These are phyloP conservation scores for Clonostachys sp. DNA, from an alignment of 2,329 filamentous ascomycete species.

Conservation along the genomic window DNA sequence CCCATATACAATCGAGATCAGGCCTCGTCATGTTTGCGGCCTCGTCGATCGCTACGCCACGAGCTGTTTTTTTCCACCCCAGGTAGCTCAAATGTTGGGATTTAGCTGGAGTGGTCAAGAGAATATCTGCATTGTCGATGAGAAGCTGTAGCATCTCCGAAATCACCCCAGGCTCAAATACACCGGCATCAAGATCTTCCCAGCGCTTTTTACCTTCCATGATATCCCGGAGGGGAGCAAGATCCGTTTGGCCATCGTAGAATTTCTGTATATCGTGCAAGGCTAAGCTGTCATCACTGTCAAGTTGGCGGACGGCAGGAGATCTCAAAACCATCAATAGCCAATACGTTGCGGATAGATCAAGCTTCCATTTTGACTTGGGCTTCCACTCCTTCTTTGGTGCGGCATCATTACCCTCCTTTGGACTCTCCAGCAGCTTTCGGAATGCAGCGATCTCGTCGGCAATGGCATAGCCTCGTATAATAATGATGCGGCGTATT, in stretches of 20 bases:
- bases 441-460: not conserved
- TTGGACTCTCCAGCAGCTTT: not conserved
- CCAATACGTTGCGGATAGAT: constrained; percentile 3
- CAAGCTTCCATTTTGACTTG: constrained; percentile 1
- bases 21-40: constrained; percentile 9
- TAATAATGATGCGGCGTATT: not conserved
- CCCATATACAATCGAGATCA: constrained; percentile 12
- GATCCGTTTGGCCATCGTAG: not conserved
- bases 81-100: not conserved
- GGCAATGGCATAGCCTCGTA: not conserved
- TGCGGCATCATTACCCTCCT: not conserved
- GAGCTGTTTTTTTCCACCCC: not conserved
- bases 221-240: not conserved
- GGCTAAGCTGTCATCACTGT: not conserved
- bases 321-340: not conserved
- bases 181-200: no score
- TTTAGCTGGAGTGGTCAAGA: not conserved
- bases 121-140: not conserved
- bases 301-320: not conserved
- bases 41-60: constrained; percentile 10
- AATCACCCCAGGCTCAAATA: not conserved
- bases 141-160: not conserved
- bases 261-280: not conserved
- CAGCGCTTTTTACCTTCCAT: not conserved
- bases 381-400: not conserved